Evolutionary conservation across 352 stramenopile genomes (phyloP).

Genomic region (Heterotrichella gracilis): DNA sequence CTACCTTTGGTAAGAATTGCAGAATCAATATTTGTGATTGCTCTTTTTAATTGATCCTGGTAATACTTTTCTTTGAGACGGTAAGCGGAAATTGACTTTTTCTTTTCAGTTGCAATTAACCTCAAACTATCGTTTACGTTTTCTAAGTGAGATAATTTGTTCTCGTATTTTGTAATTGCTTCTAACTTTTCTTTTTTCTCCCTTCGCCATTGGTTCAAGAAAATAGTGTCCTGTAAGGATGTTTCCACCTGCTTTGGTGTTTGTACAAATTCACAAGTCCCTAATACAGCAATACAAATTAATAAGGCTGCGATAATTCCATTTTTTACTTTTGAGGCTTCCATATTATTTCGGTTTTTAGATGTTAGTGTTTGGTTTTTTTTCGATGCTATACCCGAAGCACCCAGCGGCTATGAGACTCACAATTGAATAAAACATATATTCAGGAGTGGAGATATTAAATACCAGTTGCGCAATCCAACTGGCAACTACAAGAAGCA

Average conservation of each 20-base stretch:
- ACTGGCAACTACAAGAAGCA: not conserved
- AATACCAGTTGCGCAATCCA: not conserved
- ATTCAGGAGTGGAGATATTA: not conserved
- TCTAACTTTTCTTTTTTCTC: too few species aligned
- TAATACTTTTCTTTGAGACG: too few species aligned
- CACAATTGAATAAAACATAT: not conserved
- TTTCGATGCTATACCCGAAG: slow-evolving; percentile 2
- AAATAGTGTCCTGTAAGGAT: too few species aligned
- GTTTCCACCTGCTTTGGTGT: too few species aligned
- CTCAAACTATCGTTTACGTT: too few species aligned
- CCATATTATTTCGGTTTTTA: slow-evolving; percentile 8
- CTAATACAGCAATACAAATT: not conserved
- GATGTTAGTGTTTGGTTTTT: not conserved
- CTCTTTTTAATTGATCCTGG: not conserved
- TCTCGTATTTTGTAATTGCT: too few species aligned
- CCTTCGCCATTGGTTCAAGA: too few species aligned
- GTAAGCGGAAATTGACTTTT: too few species aligned
- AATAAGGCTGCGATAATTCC: not conserved
- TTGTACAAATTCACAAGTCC: not conserved
- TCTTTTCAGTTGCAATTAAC: too few species aligned
- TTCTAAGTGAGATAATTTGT: too few species aligned
- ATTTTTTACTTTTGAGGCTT: not conserved
- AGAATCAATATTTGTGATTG: not conserved
- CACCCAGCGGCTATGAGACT: not conserved
- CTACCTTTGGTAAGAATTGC: not conserved